These are phyloP conservation scores for Syzygium jambos DNA, from an alignment of 345 rosid species.

Conservation along the genomic window DNA sequence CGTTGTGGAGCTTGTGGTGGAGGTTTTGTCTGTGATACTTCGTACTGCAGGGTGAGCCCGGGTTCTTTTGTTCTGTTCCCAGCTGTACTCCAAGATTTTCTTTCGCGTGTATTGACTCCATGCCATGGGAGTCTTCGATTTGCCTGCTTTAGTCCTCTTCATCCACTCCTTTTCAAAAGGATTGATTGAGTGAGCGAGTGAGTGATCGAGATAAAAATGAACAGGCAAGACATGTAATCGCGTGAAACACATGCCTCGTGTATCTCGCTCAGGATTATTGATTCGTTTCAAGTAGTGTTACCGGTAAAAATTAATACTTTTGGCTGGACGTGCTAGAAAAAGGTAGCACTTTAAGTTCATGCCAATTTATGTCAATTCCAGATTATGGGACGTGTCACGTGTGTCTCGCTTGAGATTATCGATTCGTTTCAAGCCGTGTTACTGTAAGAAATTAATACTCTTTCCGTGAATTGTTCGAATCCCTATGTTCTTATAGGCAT, in stretches of 20 bases:
- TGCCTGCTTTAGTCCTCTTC: not conserved
- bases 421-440: too few species aligned
- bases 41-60: not conserved
- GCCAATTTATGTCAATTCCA: not conserved
- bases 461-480: too few species aligned
- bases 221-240: not conserved
- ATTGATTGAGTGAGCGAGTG: not conserved
- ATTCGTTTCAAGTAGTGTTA: not conserved
- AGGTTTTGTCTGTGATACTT: not conserved
- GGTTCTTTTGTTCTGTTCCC: not conserved
- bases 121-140: not conserved
- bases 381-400: not conserved
- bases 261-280: not conserved
- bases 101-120: too few species aligned
- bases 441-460: too few species aligned
- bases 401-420: too few species aligned
- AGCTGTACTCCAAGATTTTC: not conserved
- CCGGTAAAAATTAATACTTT: not conserved
- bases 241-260: too few species aligned
- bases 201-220: too few species aligned
- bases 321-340: not conserved
- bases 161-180: not conserved
- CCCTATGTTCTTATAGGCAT: not conserved
- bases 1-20: not conserved
- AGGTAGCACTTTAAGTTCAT: not conserved